Conservation (phyloP, 116 monocot genomes). For the Zostera marina region DNA sequence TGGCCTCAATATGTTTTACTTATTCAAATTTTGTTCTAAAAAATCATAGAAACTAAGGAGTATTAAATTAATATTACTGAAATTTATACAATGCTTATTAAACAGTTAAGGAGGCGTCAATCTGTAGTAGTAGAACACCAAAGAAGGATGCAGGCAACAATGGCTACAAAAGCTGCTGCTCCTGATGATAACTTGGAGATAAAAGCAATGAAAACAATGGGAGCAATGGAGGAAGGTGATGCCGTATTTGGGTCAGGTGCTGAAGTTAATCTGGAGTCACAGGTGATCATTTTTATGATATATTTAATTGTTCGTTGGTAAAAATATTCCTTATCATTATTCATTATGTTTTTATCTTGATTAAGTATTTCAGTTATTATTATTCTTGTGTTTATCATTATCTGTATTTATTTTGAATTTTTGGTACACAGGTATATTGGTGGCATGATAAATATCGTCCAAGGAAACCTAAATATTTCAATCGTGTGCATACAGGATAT, state of each 20-base stretch:
- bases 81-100: not conserved
- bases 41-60: too few relatives aligned
- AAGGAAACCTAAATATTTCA: slow-evolving; percentile 92
- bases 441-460: slow-evolving; percentile 99
- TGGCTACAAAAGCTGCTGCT: slow-evolving; percentile 24
- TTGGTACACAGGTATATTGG: slow-evolving; percentile 62
- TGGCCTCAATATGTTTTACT: too few relatives aligned
- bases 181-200: slow-evolving; percentile 67
- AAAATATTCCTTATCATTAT: too few relatives aligned
- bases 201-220: slow-evolving; percentile 96
- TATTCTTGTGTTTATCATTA: not conserved
- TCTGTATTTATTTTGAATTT: not conserved
- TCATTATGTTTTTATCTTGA: too few relatives aligned
- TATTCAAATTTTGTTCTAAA: not conserved
- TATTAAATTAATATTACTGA: too few relatives aligned
- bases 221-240: slow-evolving; percentile 94
- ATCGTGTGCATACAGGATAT: slow-evolving; percentile 88
- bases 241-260: slow-evolving; percentile 76
- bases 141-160: slow-evolving; percentile 51
- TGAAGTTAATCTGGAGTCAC: slow-evolving; percentile 91
- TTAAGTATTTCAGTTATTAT: too few relatives aligned
- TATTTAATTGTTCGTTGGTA: not conserved
- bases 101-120: slow-evolving; percentile 60
- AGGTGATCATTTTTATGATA: slow-evolving; percentile 19
- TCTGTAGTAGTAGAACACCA: slow-evolving; percentile 54